Percentiles rank a stretch among this genome's conserved stretches.
phyloP scores from a whole-genome alignment of 2,329 filamentous ascomycete genomes.

The Trichoderma arundinaceum region DNA sequence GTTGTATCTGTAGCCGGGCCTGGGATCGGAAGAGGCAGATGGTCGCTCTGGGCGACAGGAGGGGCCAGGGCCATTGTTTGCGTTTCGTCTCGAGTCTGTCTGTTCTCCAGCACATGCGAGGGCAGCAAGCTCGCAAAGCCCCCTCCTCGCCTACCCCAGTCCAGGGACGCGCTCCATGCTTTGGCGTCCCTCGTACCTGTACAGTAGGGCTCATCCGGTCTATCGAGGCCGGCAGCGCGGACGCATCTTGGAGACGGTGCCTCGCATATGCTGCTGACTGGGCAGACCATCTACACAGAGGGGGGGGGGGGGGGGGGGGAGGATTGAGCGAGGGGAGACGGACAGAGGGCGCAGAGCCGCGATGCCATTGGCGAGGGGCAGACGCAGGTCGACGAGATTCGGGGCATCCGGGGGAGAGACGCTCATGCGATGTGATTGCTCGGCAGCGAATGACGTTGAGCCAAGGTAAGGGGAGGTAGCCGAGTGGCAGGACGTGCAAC shows the following conservation, averaged over 20 bases:
- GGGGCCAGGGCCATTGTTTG: conserved; percentile 1
- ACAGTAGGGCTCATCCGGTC: background rate
- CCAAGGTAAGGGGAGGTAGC: conserved; percentile 24
- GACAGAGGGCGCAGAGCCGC: conserved; percentile 1
- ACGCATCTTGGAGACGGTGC: conserved; percentile 30
- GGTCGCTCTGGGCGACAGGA: conserved; percentile 24
- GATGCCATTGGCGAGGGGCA: conserved; percentile 14
- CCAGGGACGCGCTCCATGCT: conserved; percentile 6
- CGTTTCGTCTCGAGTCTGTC: conserved; percentile 9
- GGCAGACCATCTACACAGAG: background rate
- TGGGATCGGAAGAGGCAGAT: conserved; percentile 3
- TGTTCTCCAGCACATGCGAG: too few relatives aligned
- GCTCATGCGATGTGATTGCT: conserved; percentile 31
- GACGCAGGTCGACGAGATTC: conserved; percentile 6
- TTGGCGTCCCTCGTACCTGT: conserved; percentile 17
- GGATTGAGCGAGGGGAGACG: background rate
- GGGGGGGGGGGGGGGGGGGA: background rate
- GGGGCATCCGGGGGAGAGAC: conserved; percentile 8
- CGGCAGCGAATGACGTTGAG: conserved; percentile 15
- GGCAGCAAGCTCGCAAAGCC: too few relatives aligned
- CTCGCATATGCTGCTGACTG: conserved; percentile 29
- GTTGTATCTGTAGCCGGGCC: too few relatives aligned
- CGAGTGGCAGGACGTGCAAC: conserved; percentile 24
- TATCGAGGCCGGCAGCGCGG: conserved; percentile 8
- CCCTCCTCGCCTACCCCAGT: conserved; percentile 1